These are phyloP conservation scores for Hansenula sp. DNA, from an alignment of 1,139 yeast species.

Conservation along the genomic window DNA sequence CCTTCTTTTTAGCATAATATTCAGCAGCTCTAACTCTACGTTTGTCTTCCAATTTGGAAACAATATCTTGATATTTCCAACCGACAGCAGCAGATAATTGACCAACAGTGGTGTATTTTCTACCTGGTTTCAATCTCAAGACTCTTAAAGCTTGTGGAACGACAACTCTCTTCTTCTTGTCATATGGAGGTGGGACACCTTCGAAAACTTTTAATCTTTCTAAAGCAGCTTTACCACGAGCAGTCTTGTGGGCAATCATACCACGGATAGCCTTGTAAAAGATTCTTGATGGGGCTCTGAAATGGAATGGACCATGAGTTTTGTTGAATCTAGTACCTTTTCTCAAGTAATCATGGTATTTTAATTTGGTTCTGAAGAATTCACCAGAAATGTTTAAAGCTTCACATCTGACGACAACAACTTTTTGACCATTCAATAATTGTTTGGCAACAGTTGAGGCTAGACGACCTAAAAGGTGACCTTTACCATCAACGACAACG, in stretches of 20 bases:
- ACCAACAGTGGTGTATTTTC: constrained; percentile 99
- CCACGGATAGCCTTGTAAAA: constrained; percentile 99
- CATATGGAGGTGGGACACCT: constrained; percentile 99
- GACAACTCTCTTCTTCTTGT: constrained; percentile 99
- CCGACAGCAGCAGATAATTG: constrained; percentile 96
- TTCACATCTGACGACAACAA: constrained; percentile 97
- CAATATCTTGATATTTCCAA: constrained; percentile 99
- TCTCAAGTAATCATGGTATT: constrained; percentile 99
- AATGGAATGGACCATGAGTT: constrained; percentile 99
- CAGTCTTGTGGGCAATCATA: constrained; percentile 99
- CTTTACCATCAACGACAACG: constrained; percentile 98
- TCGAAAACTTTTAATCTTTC: constrained; percentile 99
- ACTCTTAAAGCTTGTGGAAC: constrained; percentile 99
- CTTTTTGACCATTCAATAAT: constrained; percentile 96
- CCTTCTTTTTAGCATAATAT: constrained; percentile 98
- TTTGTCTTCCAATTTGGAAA: constrained; percentile 97
- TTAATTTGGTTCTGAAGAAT: constrained; percentile 99
- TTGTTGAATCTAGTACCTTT: constrained; percentile 99
- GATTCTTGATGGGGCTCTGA: constrained; percentile 99
- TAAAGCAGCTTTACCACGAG: constrained; percentile 99
- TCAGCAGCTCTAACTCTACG: constrained; percentile 99
- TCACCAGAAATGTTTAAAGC: constrained; percentile 99
- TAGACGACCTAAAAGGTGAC: constrained; percentile 99
- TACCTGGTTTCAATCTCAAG: constrained; percentile 98
- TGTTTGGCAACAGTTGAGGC: constrained; percentile 99